Conservation (phyloP, 129 eudicot species). For the carrot (Daucus carota) region DH1_v3.0 NC_030382.2:55979001-55979500, state of each 20-base stretch:
- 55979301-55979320: not conserved
- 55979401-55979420: too few species aligned
- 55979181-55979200: not conserved
- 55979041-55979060: constrained; percentile 15
- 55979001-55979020: too few species aligned
- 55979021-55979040: constrained; percentile 16
- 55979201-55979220: constrained; percentile 16
- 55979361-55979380: too few species aligned
- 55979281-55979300: not conserved
- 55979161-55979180: constrained; percentile 15
- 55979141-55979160: constrained; percentile 15
- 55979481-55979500: too few species aligned
- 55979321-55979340: constrained; percentile 7
- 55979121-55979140: constrained; percentile 10
- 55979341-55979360: too few species aligned
- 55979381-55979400: too few species aligned
- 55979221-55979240: too few species aligned
- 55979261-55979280: constrained; percentile 16
- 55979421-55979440: not conserved
- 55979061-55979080: constrained; percentile 19
- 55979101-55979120: not conserved
- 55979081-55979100: not conserved
- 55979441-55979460: constrained; percentile 13
- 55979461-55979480: too few species aligned
- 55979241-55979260: too few species aligned